Evolutionary conservation across 2,329 filamentous ascomycete species (phyloP).

Genomic region (Annulohypoxylon truncatum): DNA sequence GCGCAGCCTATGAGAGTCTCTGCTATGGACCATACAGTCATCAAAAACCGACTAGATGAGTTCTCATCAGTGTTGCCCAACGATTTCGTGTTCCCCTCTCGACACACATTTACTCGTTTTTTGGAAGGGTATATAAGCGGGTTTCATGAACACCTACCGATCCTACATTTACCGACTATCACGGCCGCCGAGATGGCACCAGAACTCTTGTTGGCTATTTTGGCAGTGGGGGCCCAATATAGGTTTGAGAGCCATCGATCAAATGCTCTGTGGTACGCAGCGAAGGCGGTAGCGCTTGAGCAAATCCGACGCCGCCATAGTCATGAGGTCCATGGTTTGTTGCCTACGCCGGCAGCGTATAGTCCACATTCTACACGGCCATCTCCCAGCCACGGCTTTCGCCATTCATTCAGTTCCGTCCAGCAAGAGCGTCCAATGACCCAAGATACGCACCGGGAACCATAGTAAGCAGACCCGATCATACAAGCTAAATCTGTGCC

Average conservation of each 20-base stretch:
- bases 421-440: conserved; percentile 67
- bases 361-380: conserved; percentile 70
- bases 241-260: conserved; percentile 70
- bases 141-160: conserved; percentile 68
- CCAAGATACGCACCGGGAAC: conserved; percentile 69
- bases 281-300: conserved; percentile 67
- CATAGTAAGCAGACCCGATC: conserved; percentile 61
- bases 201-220: conserved; percentile 74
- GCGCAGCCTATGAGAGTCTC: conserved; percentile 61
- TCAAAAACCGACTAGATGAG: conserved; percentile 69
- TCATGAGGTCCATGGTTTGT: conserved; percentile 66
- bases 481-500: background rate
- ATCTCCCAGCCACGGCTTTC: conserved; percentile 67
- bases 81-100: conserved; percentile 75
- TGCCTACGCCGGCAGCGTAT: conserved; percentile 68
- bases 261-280: conserved; percentile 71
- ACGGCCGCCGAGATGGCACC: conserved; percentile 72
- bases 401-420: conserved; percentile 69
- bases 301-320: conserved; percentile 69
- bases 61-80: conserved; percentile 69
- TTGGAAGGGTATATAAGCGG: conserved; percentile 77
- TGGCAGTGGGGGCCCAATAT: conserved; percentile 75
- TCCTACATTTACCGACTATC: conserved; percentile 76
- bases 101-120: conserved; percentile 75
- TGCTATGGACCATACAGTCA: conserved; percentile 64